Percentiles rank a stretch among this genome's conserved stretches.
Conservation (phyloP, 768 basidiomycete genomes). For the Auriculariales sp. region DNA sequence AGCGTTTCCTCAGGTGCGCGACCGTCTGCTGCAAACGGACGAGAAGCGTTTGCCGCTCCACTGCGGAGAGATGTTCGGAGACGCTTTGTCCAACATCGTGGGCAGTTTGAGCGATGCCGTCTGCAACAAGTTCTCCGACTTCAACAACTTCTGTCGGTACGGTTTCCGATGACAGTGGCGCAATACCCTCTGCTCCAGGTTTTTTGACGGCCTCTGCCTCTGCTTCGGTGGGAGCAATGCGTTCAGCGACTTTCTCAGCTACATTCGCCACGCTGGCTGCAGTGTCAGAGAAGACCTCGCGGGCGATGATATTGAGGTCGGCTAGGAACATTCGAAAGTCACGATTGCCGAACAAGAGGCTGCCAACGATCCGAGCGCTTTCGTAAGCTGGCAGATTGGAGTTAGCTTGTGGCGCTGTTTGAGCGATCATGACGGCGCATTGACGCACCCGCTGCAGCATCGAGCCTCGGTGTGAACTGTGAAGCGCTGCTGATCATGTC, state of each 20-base stretch:
- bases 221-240: neutral
- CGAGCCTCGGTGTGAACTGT: neutral
- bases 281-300: neutral
- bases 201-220: neutral
- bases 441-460: neutral
- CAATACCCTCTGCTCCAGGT: neutral
- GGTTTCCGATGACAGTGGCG: neutral
- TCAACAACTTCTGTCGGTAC: neutral
- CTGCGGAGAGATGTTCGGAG: neutral
- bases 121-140: neutral
- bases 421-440: neutral
- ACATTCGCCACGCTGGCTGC: neutral
- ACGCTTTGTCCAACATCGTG: neutral
- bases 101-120: neutral
- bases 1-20: neutral
- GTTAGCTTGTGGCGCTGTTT: too few species aligned
- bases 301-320: neutral
- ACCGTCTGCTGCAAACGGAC: neutral
- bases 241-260: neutral
- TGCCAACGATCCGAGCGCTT: neutral
- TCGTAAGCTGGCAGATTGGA: constrained; percentile 1
- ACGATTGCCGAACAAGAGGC: neutral
- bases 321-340: neutral
- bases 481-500: neutral
- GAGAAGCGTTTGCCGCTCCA: neutral